Base-by-base conservation (phyloP, 306 rosid species). In the Cicer judaicum region DNA sequence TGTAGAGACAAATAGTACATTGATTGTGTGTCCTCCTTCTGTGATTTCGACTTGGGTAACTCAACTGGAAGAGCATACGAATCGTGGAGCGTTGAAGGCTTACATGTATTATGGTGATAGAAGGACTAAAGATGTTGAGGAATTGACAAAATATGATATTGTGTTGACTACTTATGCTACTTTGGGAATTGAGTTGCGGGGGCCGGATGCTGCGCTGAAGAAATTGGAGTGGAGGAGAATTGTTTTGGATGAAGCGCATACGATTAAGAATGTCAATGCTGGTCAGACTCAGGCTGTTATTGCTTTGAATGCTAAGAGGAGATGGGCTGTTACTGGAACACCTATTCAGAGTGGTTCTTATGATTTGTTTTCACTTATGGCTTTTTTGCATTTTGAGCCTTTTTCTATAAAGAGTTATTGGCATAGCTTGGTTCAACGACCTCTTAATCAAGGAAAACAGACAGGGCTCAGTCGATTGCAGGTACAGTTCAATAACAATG, bases 301-400 rank as follows among this genome's bases (percentile, higher is more conserved):
- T n/a, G 66, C 64, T 7, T 71, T 92, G 73, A 80, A 67, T 43
- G 89, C 88, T 36, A 74, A 79, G 76, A 79, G 87, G 66, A 90
- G 91, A 81, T 92, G 98, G 98, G 94, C 85, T 19, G 94, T 92
- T 41, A 90, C 98, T 0, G 96, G 98, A 57, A 88, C 94, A 7
- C 98, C 92, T 0, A 84, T 92, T 63, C 98, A 88, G 65, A 90
- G 79, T 81, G 93, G 89, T 40, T 87, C 87, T 13, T 79, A 78
- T 73, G 96, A 92, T 86, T 79, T 92, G 79, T 92, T 84, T 73
- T 84, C 98, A 48, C 82, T 92, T 55, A 92, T 92, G 96, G 82
- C 86, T 5, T 92, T 92, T 72, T 72, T 92, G 77, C 80, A 81
- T 15, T 92, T 92, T 48, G 85, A 88, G 78, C 98, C 98, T 11